phyloP scores from a whole-genome alignment of 2,329 filamentous ascomycete species.

The Diaporthe sp. region DNA sequence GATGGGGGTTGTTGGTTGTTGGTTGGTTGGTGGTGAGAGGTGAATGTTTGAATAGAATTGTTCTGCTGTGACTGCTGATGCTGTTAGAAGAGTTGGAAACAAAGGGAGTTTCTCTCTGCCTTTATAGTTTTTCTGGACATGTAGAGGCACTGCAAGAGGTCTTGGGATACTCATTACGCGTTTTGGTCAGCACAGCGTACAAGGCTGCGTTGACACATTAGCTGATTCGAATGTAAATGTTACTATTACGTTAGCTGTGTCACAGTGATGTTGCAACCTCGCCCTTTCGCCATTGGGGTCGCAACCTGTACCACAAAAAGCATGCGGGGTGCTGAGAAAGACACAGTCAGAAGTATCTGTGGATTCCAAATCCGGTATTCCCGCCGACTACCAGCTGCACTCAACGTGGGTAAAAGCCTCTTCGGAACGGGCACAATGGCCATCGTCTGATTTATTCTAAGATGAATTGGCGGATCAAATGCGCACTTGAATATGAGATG shows the following conservation, averaged over 20 bases:
- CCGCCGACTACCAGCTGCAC: background rate
- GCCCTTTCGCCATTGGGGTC: background rate
- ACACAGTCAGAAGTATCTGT: slow-evolving; percentile 7
- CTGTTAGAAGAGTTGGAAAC: background rate
- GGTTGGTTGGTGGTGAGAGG: background rate
- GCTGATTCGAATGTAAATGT: background rate
- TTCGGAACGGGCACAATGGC: background rate
- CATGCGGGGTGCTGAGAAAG: slow-evolving; percentile 7
- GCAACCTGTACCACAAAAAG: background rate
- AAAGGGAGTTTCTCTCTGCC: background rate
- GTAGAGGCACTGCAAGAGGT: background rate
- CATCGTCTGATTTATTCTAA: background rate
- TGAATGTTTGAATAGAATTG: background rate
- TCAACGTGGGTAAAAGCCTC: background rate
- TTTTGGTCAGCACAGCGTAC: background rate
- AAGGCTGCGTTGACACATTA: background rate
- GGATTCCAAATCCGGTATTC: background rate
- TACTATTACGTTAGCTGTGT: background rate
- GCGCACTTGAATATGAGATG: background rate
- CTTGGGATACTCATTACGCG: background rate
- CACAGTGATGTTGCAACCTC: slow-evolving; percentile 2
- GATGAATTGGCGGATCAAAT: background rate
- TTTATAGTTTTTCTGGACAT: slow-evolving; percentile 13
- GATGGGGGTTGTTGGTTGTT: background rate
- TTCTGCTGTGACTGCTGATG: slow-evolving; percentile 1